Evolutionary conservation across 2,329 filamentous ascomycete species (phyloP).

Genomic region (Colletotrichum sp.): DNA sequence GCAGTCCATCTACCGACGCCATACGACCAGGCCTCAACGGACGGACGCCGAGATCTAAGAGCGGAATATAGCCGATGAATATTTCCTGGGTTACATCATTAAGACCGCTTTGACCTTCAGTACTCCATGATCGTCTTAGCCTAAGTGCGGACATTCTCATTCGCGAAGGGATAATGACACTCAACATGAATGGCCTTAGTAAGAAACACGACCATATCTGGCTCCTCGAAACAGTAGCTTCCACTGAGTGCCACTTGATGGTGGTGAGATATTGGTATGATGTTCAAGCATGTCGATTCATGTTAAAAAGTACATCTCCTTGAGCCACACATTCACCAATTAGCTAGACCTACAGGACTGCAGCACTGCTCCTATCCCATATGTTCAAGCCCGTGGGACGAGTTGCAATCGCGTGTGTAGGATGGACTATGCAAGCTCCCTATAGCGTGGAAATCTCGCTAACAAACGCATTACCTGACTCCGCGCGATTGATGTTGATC

Average conservation of each 20-base stretch:
- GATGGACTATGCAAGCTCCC: neutral
- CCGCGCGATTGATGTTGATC: neutral
- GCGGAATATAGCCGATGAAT: neutral
- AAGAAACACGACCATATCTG: neutral
- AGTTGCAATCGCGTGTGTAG: neutral
- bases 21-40: neutral
- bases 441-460: neutral
- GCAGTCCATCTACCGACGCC: neutral
- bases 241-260: fast-evolving
- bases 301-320: neutral
- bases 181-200: neutral
- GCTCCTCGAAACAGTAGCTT: neutral
- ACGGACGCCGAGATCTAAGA: neutral
- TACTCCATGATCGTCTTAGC: neutral
- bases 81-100: neutral
- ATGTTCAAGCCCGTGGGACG: neutral
- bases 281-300: neutral
- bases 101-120: neutral
- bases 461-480: neutral
- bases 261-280: fast-evolving
- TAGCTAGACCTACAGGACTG: neutral
- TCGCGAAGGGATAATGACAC: neutral
- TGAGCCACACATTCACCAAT: fast-evolving
- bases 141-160: neutral
- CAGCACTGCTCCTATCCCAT: neutral